Evolutionary conservation across 306 rosid genomes (phyloP), one percentile per base, ranked within the genome.

Genomic region (Cicer bijugum): DNA sequence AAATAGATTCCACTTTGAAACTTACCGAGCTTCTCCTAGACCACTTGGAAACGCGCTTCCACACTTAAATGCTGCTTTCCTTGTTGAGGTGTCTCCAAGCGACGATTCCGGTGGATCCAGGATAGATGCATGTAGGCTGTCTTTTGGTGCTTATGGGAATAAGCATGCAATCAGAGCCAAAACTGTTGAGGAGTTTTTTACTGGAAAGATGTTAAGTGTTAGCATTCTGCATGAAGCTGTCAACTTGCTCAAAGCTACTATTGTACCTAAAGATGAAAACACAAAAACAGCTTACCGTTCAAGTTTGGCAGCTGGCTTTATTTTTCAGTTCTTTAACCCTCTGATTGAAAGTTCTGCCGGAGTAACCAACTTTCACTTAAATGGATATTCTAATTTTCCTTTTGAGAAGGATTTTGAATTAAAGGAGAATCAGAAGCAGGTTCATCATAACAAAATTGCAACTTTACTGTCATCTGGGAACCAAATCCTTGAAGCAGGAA

Each of bases 1-100:
- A 75, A 67, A 78, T 74, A 55, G 69, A 10, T 50, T 91, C 64
- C 71, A 82, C 52, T 94, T 88, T 81, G 94, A 94, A 87, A 89
- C 91, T 35, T 89, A 86, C 81, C 84, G 97, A 70, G 90, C 94
- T 66, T 84, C 98, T 77, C 91, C 91, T 12, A 85, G 96, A 47
- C 92, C 98, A 6, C 93, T 94, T 46, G 97, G 97, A 79, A 94
- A 89, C 45, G 87, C 92, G 33, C 82, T 94, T 75, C 76, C 97
- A 7, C 85, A 84, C 76, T 73, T 91, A 65, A 89, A 89, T 83
- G 92, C 97, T 55, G 97, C 96, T 71, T 89, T 94, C 84, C 79
- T 91, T 55, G 94, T 82, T 19, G 84, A 82, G 73, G 79, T 89
- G 48, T 91, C 90, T 73, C 79, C 82, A 15, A 50, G 86, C 77